phyloP scores from a whole-genome alignment of 805 yeast genomes.

The Schwanniomyces vanrijiae region DNA sequence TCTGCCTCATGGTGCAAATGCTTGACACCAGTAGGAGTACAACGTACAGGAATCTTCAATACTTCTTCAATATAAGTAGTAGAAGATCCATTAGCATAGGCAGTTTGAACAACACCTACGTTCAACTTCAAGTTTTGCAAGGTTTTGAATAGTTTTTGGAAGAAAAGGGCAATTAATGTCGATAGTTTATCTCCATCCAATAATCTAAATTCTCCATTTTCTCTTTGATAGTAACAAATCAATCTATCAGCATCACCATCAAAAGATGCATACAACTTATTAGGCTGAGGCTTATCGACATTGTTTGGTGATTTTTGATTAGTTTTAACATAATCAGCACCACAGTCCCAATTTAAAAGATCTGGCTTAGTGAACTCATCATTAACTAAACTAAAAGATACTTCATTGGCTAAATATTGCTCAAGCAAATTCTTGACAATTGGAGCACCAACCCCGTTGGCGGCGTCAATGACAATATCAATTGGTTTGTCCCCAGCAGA shows the following conservation, averaged over 20 bases:
- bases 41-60: slow-evolving; percentile 73
- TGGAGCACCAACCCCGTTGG: slow-evolving; percentile 96
- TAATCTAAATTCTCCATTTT: slow-evolving; percentile 44
- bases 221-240: slow-evolving; percentile 66
- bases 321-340: slow-evolving; percentile 95
- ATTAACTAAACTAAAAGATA: slow-evolving; percentile 52
- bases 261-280: slow-evolving; percentile 71
- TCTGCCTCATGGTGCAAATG: slow-evolving; percentile 92
- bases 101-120: slow-evolving; percentile 94
- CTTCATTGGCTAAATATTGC: slow-evolving; percentile 35
- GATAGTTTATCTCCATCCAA: slow-evolving; percentile 95
- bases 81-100: slow-evolving; percentile 94
- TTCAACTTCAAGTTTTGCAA: slow-evolving; percentile 46
- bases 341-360: slow-evolving; percentile 74
- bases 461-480: slow-evolving; percentile 75
- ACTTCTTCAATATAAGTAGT: slow-evolving; percentile 64
- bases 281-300: slow-evolving; percentile 41
- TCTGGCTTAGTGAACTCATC: slow-evolving; percentile 52
- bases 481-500: slow-evolving; percentile 25
- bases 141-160: slow-evolving; percentile 51
- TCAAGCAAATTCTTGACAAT: slow-evolving; percentile 53
- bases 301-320: slow-evolving; percentile 75
- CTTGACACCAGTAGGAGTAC: slow-evolving; percentile 95
- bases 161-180: slow-evolving; percentile 72
- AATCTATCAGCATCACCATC: slow-evolving; percentile 98